Evolutionary conservation across 106 monocot genomes (phyloP), one percentile per base, ranked within the genome.

Genomic region (Phalaenopsis equestris): DNA sequence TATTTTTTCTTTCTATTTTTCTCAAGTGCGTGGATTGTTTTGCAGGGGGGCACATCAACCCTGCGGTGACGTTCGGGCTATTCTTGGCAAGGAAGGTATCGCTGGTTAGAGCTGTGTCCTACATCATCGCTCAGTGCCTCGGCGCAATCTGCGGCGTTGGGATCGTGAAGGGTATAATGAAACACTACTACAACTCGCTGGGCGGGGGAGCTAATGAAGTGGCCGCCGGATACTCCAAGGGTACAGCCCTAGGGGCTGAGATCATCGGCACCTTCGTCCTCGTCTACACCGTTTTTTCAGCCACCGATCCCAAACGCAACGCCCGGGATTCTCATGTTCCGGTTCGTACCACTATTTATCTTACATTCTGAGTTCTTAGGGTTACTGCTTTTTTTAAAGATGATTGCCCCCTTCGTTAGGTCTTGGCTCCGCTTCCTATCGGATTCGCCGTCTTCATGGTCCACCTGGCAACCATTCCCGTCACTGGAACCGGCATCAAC

Each of bases 371-470:
- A 1, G 2, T 14, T 52, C 12, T 52, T 52, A 52, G 52, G 14
- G 30, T 72, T 41, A 6, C 39, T 12, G 36, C 37, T 14, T 72
- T 12, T 43, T 45, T n/a, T 12, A 42, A 19, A 18, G 43, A 18
- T 75, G 6, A 30, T 30, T 7, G 1, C 4, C 6, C 45, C 23
- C 24, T 49, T 3, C 9, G 18, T 42, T 43, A 83, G 83, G 43
- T 83, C 8, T 65, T 83, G 67, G 83, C 83, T 19, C 83, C 83
- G 6, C 72, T 83, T 48, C 83, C 83, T 6, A 83, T 83, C 3
- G 83, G 83, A 21, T 83, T 83, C 39, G 83, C 83, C 6, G 83
- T 83, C n/a, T 78, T 83, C 55, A 37, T 83, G 19, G 83, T 83
- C 17, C 78, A 83, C 42, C 52, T 83, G 42, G 83, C 83, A 11